phyloP scores from a whole-genome alignment of 2,329 filamentous ascomycete species.

The Pestalotiopsis sp. region DNA sequence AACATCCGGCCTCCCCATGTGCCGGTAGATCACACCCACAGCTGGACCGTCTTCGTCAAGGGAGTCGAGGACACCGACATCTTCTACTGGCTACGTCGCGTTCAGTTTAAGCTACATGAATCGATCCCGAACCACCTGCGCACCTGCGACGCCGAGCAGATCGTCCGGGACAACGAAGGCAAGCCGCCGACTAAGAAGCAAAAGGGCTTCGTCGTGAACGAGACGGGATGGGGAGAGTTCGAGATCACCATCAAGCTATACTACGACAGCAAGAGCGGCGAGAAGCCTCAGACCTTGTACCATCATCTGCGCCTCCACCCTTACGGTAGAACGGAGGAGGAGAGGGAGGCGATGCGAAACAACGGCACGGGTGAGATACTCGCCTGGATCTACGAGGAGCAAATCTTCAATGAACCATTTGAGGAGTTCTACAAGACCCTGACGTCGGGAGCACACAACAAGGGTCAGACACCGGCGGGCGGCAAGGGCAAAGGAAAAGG shows the following conservation, averaged over 20 bases:
- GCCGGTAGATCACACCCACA: constrained; percentile 92
- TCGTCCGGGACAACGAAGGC: constrained; percentile 31
- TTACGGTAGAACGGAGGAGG: constrained; percentile 80
- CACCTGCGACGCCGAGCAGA: constrained; percentile 51
- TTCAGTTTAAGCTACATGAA: constrained; percentile 98
- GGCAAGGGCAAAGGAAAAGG: constrained; percentile 59
- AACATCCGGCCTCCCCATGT: constrained; percentile 77
- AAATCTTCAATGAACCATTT: constrained; percentile 96
- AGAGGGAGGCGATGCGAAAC: constrained; percentile 64
- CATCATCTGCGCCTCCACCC: constrained; percentile 91
- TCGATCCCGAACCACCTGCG: constrained; percentile 91
- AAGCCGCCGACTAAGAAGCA: constrained; percentile 53
- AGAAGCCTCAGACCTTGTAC: constrained; percentile 95
- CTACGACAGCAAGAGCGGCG: constrained; percentile 82
- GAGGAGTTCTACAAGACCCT: constrained; percentile 88
- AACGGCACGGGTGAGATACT: constrained; percentile 67
- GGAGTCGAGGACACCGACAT: constrained; percentile 89
- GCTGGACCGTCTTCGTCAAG: constrained; percentile 93
- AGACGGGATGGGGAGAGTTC: constrained; percentile 98
- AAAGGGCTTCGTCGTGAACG: constrained; percentile 72
- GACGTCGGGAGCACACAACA: constrained; percentile 69
- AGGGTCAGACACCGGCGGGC: constrained; percentile 38
- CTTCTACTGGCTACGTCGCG: constrained; percentile 93
- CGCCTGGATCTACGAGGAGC: constrained; percentile 86
- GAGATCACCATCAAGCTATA: constrained; percentile 94